These are phyloP conservation scores for Buddleja alternifolia DNA, from an alignment of 257 asterid species.

Conservation along the genomic window DNA sequence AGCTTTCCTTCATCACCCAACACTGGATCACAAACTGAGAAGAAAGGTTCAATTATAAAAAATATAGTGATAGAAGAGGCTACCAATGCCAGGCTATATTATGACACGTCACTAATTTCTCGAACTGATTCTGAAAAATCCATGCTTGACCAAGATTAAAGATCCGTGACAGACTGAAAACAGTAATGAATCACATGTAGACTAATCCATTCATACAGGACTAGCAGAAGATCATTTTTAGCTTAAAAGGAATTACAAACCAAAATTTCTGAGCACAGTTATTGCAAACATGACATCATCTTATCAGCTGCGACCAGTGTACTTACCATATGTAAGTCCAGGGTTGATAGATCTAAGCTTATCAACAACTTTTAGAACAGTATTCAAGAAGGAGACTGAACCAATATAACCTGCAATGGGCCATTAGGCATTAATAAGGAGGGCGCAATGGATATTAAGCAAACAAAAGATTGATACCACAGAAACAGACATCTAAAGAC, in stretches of 20 bases:
- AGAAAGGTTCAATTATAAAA: conserved; percentile 31
- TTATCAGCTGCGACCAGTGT: conserved; percentile 1
- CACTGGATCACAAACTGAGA: conserved; percentile 96
- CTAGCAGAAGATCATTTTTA: conserved; percentile 16
- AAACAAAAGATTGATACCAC: neutral
- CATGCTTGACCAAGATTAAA: neutral
- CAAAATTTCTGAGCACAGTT: neutral
- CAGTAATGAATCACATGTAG: neutral
- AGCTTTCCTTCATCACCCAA: conserved; percentile 99
- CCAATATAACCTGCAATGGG: conserved; percentile 85
- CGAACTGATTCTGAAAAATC: conserved; percentile 3
- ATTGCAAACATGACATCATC: conserved; percentile 1
- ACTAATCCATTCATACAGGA: neutral
- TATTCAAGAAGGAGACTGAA: conserved; percentile 89
- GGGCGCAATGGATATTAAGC: conserved; percentile 1
- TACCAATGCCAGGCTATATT: neutral
- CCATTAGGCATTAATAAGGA: conserved; percentile 18
- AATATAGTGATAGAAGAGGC: conserved; percentile 25
- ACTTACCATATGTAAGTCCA: conserved; percentile 79
- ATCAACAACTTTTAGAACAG: conserved; percentile 71
- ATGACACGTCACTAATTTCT: conserved; percentile 9
- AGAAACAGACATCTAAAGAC: neutral
- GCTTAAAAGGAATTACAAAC: conserved; percentile 9
- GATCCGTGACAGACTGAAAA: conserved; percentile 16
- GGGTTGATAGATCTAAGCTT: conserved; percentile 98